These are phyloP conservation scores for Cinnamomum chago DNA, from an alignment of 164 flowering plant genomes.

Conservation along the genomic window DNA sequence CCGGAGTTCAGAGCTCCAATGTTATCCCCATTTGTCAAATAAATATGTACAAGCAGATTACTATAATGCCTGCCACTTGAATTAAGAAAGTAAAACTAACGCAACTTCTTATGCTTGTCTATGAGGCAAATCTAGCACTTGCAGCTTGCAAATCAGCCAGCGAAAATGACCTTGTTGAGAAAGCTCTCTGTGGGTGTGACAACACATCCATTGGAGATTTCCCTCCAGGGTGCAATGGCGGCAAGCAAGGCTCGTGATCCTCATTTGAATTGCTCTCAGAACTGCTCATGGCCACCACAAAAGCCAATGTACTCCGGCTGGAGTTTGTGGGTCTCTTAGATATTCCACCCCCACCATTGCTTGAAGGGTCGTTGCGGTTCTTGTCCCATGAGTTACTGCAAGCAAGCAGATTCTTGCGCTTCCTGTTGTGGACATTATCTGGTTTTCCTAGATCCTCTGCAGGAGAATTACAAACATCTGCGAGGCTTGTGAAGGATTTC, in stretches of 20 bases:
- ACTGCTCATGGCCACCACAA: constrained; percentile 55
- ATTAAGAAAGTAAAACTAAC: constrained; percentile 1
- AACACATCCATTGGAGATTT: constrained; percentile 13
- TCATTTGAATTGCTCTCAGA: constrained; percentile 37
- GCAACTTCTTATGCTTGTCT: constrained; percentile 8
- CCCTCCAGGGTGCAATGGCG: constrained; percentile 53
- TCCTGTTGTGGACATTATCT: constrained; percentile 64
- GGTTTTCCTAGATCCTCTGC: constrained; percentile 67
- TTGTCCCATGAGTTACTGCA: constrained; percentile 36
- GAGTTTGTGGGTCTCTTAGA: constrained; percentile 50
- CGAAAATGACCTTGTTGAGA: constrained; percentile 49
- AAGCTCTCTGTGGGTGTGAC: constrained; percentile 15
- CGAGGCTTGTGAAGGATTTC: constrained; percentile 69
- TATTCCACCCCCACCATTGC: constrained; percentile 51
- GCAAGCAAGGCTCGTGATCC: constrained; percentile 32
- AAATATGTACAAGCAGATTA: not conserved
- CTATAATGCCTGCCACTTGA: not conserved
- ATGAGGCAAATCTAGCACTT: constrained; percentile 6
- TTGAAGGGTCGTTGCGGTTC: constrained; percentile 23
- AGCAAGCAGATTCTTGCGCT: constrained; percentile 65
- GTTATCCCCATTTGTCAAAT: not conserved
- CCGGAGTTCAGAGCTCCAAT: not conserved
- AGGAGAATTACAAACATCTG: constrained; percentile 40
- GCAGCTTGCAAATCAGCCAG: constrained; percentile 49
- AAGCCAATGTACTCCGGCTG: constrained; percentile 52